A percentile compares a stretch with the other conserved stretches of the same genome.
These are phyloP conservation scores for Solanum hybrid DNA, from an alignment of 305 asterid genomes.

Conservation along the genomic window DNA sequence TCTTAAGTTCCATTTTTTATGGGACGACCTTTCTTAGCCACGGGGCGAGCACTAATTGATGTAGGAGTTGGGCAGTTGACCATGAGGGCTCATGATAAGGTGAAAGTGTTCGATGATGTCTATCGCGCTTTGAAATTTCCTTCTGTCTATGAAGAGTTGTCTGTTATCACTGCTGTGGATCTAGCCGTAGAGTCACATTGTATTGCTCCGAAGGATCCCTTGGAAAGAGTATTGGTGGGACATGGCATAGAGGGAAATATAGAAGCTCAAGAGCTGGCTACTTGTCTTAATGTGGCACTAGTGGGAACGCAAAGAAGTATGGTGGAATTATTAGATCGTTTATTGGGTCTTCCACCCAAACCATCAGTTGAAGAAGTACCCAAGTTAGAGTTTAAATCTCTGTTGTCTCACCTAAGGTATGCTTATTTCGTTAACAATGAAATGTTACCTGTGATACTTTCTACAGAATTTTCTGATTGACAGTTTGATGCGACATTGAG, in stretches of 20 bases:
- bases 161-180: neutral
- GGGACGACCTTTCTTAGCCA: neutral
- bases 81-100: neutral
- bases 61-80: neutral
- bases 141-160: neutral
- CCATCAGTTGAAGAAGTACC: neutral
- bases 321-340: neutral
- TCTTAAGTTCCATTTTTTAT: neutral
- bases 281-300: neutral
- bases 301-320: neutral
- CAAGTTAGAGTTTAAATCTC: neutral
- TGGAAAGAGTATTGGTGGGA: neutral
- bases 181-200: no score
- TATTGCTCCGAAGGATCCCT: neutral
- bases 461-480: no score
- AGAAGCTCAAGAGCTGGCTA: neutral
- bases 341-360: neutral
- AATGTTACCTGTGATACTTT: neutral
- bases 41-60: neutral
- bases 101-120: neutral
- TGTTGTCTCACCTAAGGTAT: neutral
- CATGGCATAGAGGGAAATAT: neutral
- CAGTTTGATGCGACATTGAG: neutral
- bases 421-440: neutral
- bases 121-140: neutral